Base-by-base conservation (phyloP, 1,139 yeast species). In the Debaryomyces udenii region DNA sequence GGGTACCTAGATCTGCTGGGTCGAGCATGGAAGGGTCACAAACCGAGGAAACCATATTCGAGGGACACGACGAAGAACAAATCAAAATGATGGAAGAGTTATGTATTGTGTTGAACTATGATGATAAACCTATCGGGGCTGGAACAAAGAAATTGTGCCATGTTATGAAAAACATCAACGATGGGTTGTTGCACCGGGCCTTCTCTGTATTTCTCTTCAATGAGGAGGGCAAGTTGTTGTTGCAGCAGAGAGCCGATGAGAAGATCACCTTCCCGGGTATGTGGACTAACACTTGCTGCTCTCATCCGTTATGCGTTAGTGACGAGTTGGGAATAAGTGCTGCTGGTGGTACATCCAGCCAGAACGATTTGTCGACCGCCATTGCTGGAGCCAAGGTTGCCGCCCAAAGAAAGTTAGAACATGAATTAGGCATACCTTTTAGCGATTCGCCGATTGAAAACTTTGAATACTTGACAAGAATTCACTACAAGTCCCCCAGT, bases 251-350 rank as follows among this genome's bases (percentile, higher is more conserved):
- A 55, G 98, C 99, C 0, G 83, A 83, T 44, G 98, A 93, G 62
- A 93, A 93, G 66, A 93, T 93, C 68, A 93, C 99, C 1, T 93
- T 93, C 65, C 96, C 99, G 2, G 81, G 80, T 44, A 81, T 89
- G 85, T 93, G 99, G 99, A 93, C 99, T 31, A 93, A 93, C 63
- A 94, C 99, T 2, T 94, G 99, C 66, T 93, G 99, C 63, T 91
- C 98, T 0, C 99, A 93, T 64, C 99, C 99, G 4, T 73, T 93
- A 44, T 89, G 96, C 46, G 81, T 89, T 20, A 78, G 84, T 28
- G 70, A 80, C 30, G 99, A 93, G 64, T 70, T 90, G 57, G 97
- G 96, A 7, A 51, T 66, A 13, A 43, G 48, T 15, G 54, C 60
- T 30, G 44, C 44, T 13, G 55, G 46, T 17, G 48, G 40, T 4